A percentile compares a stretch with the other conserved stretches of the same genome.
Conservation (phyloP, 495 filamentous ascomycete genomes). For the Xylaria cubensis region DNA sequence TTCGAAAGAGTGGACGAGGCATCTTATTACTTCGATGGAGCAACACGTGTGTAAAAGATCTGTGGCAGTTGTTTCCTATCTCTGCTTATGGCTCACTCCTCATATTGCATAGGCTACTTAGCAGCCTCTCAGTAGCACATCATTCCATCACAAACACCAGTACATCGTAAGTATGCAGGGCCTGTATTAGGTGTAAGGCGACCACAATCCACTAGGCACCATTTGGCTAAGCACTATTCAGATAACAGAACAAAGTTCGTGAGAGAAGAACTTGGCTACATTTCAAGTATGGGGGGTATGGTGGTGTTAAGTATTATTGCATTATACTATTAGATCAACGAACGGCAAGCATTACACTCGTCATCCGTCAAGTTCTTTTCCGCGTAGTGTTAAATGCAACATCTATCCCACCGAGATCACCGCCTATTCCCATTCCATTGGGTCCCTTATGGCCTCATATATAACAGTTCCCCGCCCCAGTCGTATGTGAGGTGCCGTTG, state of each 20-base stretch:
- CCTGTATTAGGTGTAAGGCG: background rate
- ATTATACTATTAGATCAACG: slow-evolving; percentile 24
- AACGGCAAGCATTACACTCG: slow-evolving; percentile 15
- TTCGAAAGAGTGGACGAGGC: background rate
- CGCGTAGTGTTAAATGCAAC: slow-evolving; percentile 15
- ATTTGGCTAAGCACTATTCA: background rate
- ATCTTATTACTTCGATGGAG: background rate
- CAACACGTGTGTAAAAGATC: background rate
- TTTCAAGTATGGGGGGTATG: background rate
- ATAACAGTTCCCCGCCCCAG: background rate
- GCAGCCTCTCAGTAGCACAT: background rate
- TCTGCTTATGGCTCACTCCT: background rate
- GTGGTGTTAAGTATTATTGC: slow-evolving; percentile 24
- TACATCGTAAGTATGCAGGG: background rate
- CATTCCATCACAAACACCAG: background rate
- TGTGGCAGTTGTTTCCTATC: background rate
- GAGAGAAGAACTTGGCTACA: background rate
- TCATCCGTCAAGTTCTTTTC: slow-evolving; percentile 22
- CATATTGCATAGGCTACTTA: background rate
- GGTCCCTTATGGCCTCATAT: background rate
- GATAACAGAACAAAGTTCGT: background rate
- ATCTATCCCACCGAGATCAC: slow-evolving; percentile 2
- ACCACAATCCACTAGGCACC: background rate
- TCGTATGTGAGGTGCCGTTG: background rate
- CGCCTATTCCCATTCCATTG: background rate